Percentiles rank a stretch among this genome's conserved stretches.
Conservation (phyloP, 1,284 basidiomycete genomes). For the Cutaneotrichosporon sp. region DNA sequence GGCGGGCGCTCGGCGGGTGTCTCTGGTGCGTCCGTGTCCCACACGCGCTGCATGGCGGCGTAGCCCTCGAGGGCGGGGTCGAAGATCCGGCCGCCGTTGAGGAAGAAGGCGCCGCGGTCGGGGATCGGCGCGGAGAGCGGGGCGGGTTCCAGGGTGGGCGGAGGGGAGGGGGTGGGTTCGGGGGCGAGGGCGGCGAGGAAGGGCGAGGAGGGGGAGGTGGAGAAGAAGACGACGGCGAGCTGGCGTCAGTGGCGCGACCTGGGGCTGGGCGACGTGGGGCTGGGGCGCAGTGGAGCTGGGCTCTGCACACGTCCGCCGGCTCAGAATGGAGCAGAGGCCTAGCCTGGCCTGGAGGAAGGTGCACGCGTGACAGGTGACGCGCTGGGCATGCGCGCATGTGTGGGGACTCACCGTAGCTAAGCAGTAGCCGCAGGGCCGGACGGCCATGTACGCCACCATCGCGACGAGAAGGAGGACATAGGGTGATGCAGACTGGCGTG, state of each 20-base stretch:
- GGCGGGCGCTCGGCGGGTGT: not conserved
- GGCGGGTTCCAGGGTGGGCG: not conserved
- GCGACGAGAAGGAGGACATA: slow-evolving; percentile 33
- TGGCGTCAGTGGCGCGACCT: slow-evolving; percentile 20
- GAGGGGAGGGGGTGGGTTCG: not conserved
- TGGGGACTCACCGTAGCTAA: slow-evolving; percentile 38
- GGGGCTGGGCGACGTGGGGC: too few species aligned
- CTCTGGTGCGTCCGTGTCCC: slow-evolving; percentile 3
- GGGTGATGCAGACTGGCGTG: slow-evolving; percentile 32
- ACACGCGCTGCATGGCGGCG: slow-evolving; percentile 24
- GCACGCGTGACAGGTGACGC: not conserved
- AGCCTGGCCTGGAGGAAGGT: not conserved
- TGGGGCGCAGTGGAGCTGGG: too few species aligned
- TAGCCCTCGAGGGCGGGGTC: slow-evolving; percentile 43
- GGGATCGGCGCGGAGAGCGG: slow-evolving; percentile 26
- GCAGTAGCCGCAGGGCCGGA: slow-evolving; percentile 44
- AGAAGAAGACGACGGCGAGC: slow-evolving; percentile 42
- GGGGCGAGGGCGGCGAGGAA: slow-evolving; percentile 31
- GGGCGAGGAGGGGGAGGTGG: slow-evolving; percentile 44
- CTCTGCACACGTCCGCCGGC: too few species aligned
- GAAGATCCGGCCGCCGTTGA: slow-evolving; percentile 36
- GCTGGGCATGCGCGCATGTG: not conserved
- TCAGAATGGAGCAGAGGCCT: not conserved
- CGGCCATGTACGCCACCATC: slow-evolving; percentile 30
- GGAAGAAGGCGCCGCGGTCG: slow-evolving; percentile 34